Percentiles rank a stretch among this genome's conserved stretches.
Evolutionary conservation across 306 rosid genomes (phyloP).

Genomic region (Malus sieversii): DNA sequence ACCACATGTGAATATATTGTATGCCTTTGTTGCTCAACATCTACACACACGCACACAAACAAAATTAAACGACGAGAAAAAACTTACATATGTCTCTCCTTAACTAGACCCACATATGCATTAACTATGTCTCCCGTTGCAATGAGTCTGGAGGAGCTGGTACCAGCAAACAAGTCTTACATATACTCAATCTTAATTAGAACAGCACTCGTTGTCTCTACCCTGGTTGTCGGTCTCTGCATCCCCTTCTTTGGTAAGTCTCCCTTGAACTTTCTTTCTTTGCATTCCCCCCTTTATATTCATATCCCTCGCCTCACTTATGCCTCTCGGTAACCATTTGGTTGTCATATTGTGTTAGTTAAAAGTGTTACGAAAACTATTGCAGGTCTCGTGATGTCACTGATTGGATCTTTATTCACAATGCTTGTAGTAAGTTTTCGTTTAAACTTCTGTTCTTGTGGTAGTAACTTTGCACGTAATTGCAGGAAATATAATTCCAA

Average conservation of each 20-base stretch:
- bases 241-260: slow-evolving; percentile 91
- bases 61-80: not conserved
- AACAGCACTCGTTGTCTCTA: slow-evolving; percentile 77
- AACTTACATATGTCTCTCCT: slow-evolving; percentile 25
- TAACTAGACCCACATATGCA: slow-evolving; percentile 74
- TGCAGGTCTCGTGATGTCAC: slow-evolving; percentile 79
- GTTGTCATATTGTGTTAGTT: not conserved
- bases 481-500: not conserved
- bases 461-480: not conserved
- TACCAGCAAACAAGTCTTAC: slow-evolving; percentile 69
- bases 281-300: not conserved
- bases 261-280: slow-evolving; percentile 9
- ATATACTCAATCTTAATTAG: slow-evolving; percentile 62
- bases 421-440: slow-evolving; percentile 84
- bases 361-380: not conserved
- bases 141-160: slow-evolving; percentile 91
- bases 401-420: slow-evolving; percentile 89
- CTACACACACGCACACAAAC: not conserved
- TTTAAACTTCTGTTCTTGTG: not conserved
- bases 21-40: not conserved
- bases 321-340: not conserved
- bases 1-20: not conserved
- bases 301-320: not conserved
- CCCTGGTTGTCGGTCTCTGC: slow-evolving; percentile 65
- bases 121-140: slow-evolving; percentile 95